Conservation (phyloP, 2,329 filamentous ascomycete species). For the Akanthomyces uredinophilus region DNA sequence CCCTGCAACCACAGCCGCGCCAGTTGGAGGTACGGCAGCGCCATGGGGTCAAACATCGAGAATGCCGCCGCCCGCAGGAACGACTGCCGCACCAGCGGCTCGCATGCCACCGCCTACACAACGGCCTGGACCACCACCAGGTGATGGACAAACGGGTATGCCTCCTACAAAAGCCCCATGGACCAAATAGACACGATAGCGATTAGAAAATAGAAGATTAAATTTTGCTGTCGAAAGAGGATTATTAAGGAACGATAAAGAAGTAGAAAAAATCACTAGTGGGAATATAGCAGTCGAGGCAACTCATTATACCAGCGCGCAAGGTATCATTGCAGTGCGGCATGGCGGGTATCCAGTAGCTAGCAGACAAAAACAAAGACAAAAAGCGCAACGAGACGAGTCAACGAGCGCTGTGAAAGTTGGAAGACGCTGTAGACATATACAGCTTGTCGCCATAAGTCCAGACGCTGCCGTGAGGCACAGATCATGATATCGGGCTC, state of each 20-base stretch:
- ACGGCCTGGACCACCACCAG: not conserved
- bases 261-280: not conserved
- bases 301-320: constrained; percentile 10
- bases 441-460: not conserved
- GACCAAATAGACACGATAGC: constrained; percentile 30
- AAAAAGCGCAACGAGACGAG: constrained; percentile 2
- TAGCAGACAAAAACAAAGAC: constrained; percentile 3
- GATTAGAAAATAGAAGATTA: not conserved
- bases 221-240: not conserved
- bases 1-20: constrained; percentile 34
- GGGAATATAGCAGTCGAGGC: constrained; percentile 8
- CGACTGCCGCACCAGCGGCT: not conserved
- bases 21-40: constrained; percentile 18
- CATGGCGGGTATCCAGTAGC: constrained; percentile 17
- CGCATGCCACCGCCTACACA: constrained; percentile 6
- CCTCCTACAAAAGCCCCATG: constrained; percentile 40
- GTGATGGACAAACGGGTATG: not conserved
- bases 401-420: not conserved
- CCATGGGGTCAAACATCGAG: constrained; percentile 37
- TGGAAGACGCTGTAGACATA: constrained; percentile 9
- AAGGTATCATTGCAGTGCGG: constrained; percentile 1
- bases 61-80: constrained; percentile 26
- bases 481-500: not conserved
- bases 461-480: not conserved
- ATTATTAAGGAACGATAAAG: constrained; percentile 1